A percentile compares a stretch with the other conserved stretches of the same genome.
These are phyloP conservation scores for Dendrobium chrysotoxum DNA, from an alignment of 106 monocot genomes.

Conservation along the genomic window DNA sequence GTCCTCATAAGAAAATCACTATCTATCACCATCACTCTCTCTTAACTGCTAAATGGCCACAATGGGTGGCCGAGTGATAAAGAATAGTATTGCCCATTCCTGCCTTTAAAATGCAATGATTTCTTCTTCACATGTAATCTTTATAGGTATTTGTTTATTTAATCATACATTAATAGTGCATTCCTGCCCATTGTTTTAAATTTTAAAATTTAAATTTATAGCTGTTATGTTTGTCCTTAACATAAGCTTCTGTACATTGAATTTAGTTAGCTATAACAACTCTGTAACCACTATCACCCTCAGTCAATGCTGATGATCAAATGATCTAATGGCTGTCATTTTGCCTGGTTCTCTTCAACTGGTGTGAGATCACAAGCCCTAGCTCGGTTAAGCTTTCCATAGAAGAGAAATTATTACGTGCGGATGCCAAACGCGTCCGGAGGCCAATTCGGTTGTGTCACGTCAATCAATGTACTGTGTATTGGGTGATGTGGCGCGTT, in stretches of 20 bases:
- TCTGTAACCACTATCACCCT: background rate
- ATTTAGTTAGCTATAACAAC: background rate
- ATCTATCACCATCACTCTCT: constrained; percentile 4
- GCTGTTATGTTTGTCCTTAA: background rate
- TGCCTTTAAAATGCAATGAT: background rate
- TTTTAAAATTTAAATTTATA: background rate
- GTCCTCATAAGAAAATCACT: background rate
- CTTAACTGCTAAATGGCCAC: background rate
- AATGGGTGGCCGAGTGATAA: background rate
- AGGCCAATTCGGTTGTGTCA: too few relatives aligned
- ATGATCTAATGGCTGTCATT: constrained; percentile 1
- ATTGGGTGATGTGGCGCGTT: too few relatives aligned
- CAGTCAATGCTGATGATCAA: background rate
- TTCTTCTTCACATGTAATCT: background rate
- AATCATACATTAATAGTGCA: background rate
- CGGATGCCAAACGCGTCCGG: too few relatives aligned
- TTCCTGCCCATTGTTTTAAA: background rate
- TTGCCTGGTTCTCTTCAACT: background rate
- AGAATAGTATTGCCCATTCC: background rate
- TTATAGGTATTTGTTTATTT: background rate
- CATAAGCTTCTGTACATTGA: background rate
- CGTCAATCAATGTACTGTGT: too few relatives aligned
- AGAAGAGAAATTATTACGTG: too few relatives aligned
- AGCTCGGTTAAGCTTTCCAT: too few relatives aligned
- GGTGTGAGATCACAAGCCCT: too few relatives aligned